Evolutionary conservation across 73 alveolate genomes (phyloP).

Genomic region (Paramecium sexaurelia): DNA sequence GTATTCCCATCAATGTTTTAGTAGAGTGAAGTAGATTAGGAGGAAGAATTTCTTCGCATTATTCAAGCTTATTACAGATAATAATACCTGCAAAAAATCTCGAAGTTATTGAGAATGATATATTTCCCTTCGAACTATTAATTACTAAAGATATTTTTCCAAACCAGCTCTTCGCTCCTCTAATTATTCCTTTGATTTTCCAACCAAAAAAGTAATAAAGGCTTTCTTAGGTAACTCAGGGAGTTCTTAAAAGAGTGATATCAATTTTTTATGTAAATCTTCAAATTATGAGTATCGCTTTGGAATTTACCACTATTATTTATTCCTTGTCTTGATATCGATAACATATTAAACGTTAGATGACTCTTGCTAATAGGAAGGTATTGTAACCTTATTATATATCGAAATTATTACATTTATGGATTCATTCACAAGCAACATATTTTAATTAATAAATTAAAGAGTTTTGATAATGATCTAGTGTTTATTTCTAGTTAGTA

Average conservation of each 20-base stretch:
- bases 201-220: constrained; percentile 50
- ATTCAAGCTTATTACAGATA: background rate
- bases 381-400: background rate
- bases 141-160: constrained; percentile 47
- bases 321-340: constrained; percentile 44
- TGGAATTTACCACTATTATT: constrained; percentile 41
- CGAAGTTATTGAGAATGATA: constrained; percentile 56
- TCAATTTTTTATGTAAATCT: constrained; percentile 61
- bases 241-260: constrained; percentile 19
- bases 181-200: constrained; percentile 51
- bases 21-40: background rate
- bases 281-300: constrained; percentile 67
- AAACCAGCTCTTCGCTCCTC: constrained; percentile 61
- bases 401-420: background rate
- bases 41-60: constrained; percentile 1
- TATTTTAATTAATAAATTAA: background rate
- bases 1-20: constrained; percentile 9
- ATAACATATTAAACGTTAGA: constrained; percentile 24
- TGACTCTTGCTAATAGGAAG: background rate
- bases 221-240: constrained; percentile 61
- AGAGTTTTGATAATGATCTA: constrained; percentile 50
- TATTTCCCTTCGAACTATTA: constrained; percentile 56
- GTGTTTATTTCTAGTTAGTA: constrained; percentile 62
- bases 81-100: constrained; percentile 41
- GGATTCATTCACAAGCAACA: constrained; percentile 19